Conservation (phyloP, 495 filamentous ascomycete genomes). For the Penicillium silybi region DNA sequence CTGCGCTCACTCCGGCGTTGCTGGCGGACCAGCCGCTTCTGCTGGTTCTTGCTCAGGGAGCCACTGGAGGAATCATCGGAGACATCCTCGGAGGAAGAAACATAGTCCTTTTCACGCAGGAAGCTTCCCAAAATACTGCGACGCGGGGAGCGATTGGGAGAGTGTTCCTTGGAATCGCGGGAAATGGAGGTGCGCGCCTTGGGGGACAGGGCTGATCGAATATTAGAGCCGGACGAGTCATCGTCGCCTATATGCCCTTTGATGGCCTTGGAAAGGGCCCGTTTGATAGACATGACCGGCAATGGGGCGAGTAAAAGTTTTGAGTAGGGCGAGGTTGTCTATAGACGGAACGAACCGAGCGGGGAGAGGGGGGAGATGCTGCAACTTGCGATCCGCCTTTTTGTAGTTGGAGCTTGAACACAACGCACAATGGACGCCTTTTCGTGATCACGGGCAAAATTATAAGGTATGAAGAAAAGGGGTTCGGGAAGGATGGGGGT, state of each 20-base stretch:
- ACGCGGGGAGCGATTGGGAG: constrained; percentile 28
- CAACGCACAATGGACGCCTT: background rate
- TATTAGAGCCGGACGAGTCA: constrained; percentile 17
- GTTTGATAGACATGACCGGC: constrained; percentile 42
- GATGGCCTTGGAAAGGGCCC: constrained; percentile 43
- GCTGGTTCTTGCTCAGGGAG: constrained; percentile 50
- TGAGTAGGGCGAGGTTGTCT: background rate
- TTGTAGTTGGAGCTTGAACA: background rate
- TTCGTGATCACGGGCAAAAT: background rate
- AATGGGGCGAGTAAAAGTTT: background rate
- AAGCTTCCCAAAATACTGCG: constrained; percentile 41
- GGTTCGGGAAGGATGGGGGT: background rate
- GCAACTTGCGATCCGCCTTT: constrained; percentile 4
- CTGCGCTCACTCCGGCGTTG: constrained; percentile 42
- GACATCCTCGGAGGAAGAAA: constrained; percentile 46
- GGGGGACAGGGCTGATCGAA: constrained; percentile 15
- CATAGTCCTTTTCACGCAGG: constrained; percentile 38
- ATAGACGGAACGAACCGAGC: background rate
- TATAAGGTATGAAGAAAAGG: background rate
- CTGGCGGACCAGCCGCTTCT: constrained; percentile 45
- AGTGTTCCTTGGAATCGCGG: constrained; percentile 8
- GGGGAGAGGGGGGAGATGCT: background rate
- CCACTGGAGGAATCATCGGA: constrained; percentile 41
- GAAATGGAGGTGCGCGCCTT: constrained; percentile 15
- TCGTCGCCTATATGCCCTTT: constrained; percentile 18